phyloP scores from a whole-genome alignment of 1,139 yeast genomes.

The Candida glucosophila region DNA sequence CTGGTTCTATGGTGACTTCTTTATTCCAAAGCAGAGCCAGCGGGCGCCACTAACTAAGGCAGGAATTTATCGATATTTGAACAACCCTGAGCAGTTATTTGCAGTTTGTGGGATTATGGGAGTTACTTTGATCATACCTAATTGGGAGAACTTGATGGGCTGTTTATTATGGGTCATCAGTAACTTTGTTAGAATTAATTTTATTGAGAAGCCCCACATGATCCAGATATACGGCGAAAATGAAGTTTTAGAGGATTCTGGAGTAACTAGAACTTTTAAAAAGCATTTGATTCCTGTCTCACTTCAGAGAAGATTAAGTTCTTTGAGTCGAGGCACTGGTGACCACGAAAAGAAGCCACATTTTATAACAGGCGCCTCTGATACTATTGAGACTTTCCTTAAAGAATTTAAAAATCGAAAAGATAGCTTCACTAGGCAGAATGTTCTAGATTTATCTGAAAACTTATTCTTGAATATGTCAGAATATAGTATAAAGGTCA shows the following conservation, averaged over 20 bases:
- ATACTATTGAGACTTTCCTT: constrained; percentile 33
- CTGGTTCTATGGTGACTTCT: constrained; percentile 88
- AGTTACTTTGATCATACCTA: constrained; percentile 53
- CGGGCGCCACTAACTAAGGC: constrained; percentile 58
- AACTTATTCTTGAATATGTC: constrained; percentile 32
- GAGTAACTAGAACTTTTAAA: constrained; percentile 59
- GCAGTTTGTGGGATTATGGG: constrained; percentile 88
- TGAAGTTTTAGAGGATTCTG: constrained; percentile 50
- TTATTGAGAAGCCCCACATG: constrained; percentile 78
- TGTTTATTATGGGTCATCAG: constrained; percentile 65
- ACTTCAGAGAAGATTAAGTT: constrained; percentile 25
- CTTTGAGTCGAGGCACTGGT: constrained; percentile 8
- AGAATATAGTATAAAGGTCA: constrained; percentile 21
- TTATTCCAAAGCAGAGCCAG: constrained; percentile 42
- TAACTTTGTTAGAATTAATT: constrained; percentile 59
- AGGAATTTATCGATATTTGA: constrained; percentile 77
- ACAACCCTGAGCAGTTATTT: constrained; percentile 76
- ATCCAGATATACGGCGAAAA: constrained; percentile 66
- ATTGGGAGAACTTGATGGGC: constrained; percentile 44
- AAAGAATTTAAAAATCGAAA: constrained; percentile 28
- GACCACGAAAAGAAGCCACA: constrained; percentile 16
- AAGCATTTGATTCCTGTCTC: constrained; percentile 39
- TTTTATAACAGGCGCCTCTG: constrained; percentile 18
- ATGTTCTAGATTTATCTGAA: constrained; percentile 33
- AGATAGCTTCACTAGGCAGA: constrained; percentile 27